Base-by-base conservation (phyloP, 495 filamentous ascomycete species). In the Eremomyces bilateralis region DNA sequence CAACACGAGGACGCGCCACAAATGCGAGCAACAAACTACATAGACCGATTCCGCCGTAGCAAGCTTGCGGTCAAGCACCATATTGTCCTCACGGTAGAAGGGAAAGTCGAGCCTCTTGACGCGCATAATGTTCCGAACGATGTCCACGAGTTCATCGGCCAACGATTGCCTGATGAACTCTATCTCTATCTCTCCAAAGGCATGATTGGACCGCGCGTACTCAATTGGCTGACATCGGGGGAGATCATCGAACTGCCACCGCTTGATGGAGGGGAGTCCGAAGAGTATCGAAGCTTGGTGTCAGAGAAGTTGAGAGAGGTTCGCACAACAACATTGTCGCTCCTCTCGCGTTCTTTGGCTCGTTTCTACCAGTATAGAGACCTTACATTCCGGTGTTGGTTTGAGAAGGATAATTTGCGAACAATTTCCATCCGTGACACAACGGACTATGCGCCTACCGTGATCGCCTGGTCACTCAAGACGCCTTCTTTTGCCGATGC, bases 151-250 rank as follows among this genome's bases (percentile, higher is more conserved):
- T 78, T 94, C 48, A 74, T 91, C 42, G 82, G 83, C 15, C 70
- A 83, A 35, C 79, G 82, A 21, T 63, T 99, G 12, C 83, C 90
- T 1, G 71, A 83, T 35, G 90, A 99, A 55, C 59, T 99, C 4
- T 92, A 82, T 51, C 77, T 79, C 50, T 95, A 99, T 45, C 64
- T 95, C 21, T 80, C 80, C 39, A 73, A 67, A 20, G 88, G 80
- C 20, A 53, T 93, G 12, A 65, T 92, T 38, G 71, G 80, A 4
- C 63, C 82, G 1, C 72, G 82, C 25, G 58, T 92, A 12, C 64
- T 90, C 5, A 80, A 77, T 46, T 83, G 71, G 64, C 62, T 90
- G 33, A 74, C 75, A 0, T 74, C 75, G 21, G 73, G 77, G 19
- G 71, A 84, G 45, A 64, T 88, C 29, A 51, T 75, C 19, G 62